phyloP scores from a whole-genome alignment of 176 grass and related monocot genomes.

The Juncus inflexus region DNA sequence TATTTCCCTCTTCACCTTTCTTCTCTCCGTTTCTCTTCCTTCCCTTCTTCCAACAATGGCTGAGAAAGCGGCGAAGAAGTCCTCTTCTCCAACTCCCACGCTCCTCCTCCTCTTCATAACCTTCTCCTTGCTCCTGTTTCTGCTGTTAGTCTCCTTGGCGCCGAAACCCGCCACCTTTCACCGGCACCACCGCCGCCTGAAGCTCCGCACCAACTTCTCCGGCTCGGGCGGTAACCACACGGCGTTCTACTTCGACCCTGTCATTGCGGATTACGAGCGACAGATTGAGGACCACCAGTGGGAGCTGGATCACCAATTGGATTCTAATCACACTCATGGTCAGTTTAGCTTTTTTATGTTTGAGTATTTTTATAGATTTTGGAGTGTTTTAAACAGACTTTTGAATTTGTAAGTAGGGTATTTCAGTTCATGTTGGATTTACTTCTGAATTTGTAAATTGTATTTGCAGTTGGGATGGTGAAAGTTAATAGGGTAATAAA shows the following conservation, averaged over 20 bases:
- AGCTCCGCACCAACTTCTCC: conserved; percentile 35
- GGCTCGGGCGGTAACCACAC: conserved; percentile 25
- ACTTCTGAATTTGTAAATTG: too few relatives aligned
- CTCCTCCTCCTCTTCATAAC: conserved; percentile 43
- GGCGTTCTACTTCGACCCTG: conserved; percentile 52
- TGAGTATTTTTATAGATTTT: conserved; percentile 3
- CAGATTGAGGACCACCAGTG: conserved; percentile 70
- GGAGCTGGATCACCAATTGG: conserved; percentile 65
- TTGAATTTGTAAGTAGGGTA: neutral
- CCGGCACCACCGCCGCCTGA: conserved; percentile 62
- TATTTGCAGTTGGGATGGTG: too few relatives aligned
- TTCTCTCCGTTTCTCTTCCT: conserved; percentile 23
- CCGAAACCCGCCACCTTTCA: conserved; percentile 22
- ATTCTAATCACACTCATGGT: conserved; percentile 33
- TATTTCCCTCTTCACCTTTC: neutral
- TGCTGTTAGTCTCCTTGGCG: conserved; percentile 48
- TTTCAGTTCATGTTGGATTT: too few relatives aligned
- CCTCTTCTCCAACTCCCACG: conserved; percentile 6
- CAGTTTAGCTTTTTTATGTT: neutral
- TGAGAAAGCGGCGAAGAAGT: conserved; percentile 33
- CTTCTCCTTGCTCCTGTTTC: conserved; percentile 37
- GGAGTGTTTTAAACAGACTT: neutral
- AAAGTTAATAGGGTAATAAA: too few relatives aligned
- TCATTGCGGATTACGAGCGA: conserved; percentile 63
- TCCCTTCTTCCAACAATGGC: conserved; percentile 13